Conservation (phyloP, 2,329 filamentous ascomycete genomes). For the Fusarium ramigenum region DNA sequence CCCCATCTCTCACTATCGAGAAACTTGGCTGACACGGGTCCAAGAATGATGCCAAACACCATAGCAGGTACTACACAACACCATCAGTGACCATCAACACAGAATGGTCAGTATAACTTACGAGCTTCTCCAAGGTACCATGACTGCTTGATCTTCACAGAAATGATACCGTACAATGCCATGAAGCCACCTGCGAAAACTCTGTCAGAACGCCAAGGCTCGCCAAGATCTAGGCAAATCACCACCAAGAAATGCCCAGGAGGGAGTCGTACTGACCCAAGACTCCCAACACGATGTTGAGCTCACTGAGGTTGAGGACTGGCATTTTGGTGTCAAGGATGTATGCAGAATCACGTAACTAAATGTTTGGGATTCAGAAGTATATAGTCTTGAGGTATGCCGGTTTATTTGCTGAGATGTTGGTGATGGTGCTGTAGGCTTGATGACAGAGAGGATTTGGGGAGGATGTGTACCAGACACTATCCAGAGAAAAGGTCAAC, state of each 20-base stretch:
- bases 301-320: conserved; percentile 57
- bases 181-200: conserved; percentile 55
- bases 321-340: conserved; percentile 23
- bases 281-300: conserved; percentile 61
- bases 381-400: background rate
- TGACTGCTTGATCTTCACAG: conserved; percentile 61
- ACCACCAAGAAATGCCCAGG: background rate
- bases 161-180: conserved; percentile 59
- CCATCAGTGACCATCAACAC: background rate
- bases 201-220: conserved; percentile 15
- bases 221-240: conserved; percentile 8
- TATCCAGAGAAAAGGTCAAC: background rate
- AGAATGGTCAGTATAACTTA: conserved; percentile 43
- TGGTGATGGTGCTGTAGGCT: background rate
- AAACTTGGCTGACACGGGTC: conserved; percentile 64
- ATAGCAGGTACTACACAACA: conserved; percentile 62
- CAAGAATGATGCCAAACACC: conserved; percentile 61
- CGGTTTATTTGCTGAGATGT: background rate
- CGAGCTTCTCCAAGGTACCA: conserved; percentile 66
- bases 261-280: conserved; percentile 48
- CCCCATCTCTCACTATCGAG: conserved; percentile 52
- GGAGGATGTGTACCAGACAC: background rate
- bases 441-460: background rate
- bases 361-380: background rate
- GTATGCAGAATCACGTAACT: background rate